Evolutionary conservation across 2,329 filamentous ascomycete species (phyloP), one percentile per base, ranked within the genome.

Genomic region (Helotiales sp.): DNA sequence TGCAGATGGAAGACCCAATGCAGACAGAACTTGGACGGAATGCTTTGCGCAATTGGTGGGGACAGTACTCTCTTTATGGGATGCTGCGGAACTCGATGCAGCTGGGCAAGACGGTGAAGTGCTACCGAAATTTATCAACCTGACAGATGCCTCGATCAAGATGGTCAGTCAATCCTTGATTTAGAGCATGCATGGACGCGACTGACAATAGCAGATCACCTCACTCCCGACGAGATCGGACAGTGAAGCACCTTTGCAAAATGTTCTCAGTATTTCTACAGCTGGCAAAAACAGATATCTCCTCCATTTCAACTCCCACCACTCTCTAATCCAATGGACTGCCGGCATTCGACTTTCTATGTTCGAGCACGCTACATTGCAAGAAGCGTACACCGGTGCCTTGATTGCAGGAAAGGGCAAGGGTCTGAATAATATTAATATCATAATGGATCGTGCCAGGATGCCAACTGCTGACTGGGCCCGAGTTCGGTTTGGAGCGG

Each of bases 11-110:
- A 87, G 89, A 62, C 90, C 92, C 10, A 96, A 93, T 70, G 75
- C 83, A 40, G 93, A 97, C 74, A 83, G 95, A 67, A 90, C 86
- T 63, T 99, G 95, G 95, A 89, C 89, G 34, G 95, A 99, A 78
- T 97, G 91, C 75, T 99, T 98, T 75, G 93, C 93, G 42, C 95
- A 98, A 72, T 85, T 99, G 15, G 91, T 97, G 17, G 95, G 95
- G 64, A 98, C 95, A 1, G 91, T 98, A 15, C 77, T 99, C 57
- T 97, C 95, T 6, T 78, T 98, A 50, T 99, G 95, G 95, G 93
- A 99, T 75, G 93, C 93, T 24, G 87, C 90, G 63, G 92, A 95
- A 72, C 81, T 98, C 58, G 95, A 99, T 76, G 86, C 86, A 36
- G 93, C 91, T 12, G 91, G 90, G 33, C 88, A 91, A 66, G 86